Base-by-base conservation (phyloP, 768 basidiomycete species). In the Clitopilus hobsonii region DNA sequence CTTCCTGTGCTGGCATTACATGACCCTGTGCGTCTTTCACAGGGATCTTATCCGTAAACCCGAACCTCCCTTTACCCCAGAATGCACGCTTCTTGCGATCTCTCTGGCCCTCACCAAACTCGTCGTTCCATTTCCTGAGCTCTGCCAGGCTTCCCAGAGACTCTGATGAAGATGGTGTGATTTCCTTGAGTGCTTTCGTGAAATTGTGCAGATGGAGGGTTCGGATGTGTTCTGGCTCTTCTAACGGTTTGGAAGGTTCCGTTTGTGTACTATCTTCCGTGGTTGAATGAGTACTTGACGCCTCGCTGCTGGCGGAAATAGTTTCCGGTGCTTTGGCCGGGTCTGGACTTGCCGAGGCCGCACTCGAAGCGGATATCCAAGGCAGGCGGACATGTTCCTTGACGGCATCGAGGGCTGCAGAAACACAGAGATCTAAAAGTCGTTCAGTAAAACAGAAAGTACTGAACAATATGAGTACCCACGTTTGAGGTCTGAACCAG, bases 401-500 rank as follows among this genome's bases (percentile, higher is more conserved):
- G 51, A 97, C 86, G 3, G 94, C 86, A 62, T 94, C 91, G 54
- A 97, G 74, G 14, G 94, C 95, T 23, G 94, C 94, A 52, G 91
- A 86, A 24, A 98, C 94, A 67, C 94, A 95, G 20, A 97, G 71
- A 70, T 98, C 94, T 97, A 62, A 6, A 52, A 45, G 49, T 5
- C 10, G 18, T 18, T 13, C 5, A 5, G n/a, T 56, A 16, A 56
- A 47, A 29, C 7, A 59, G 18, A 22, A 54, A 30, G 25, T 63
- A 29, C 59, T 56, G 50, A 23, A 51, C 28, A 53, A 25, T 4
- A 24, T n/a, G 25, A 53, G n/a, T 38, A 75, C 89, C 65, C 56
- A 96, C 94, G 92, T 70, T 96, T 97, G 56, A 98, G 75, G 68
- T 98, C 94, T 24, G 94, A 96, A 14, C 94, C 94, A 54, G 94